Percentiles rank a stretch among this genome's conserved stretches.
Evolutionary conservation across 495 filamentous ascomycete species (phyloP).

Genomic region (Trichoderma reesei): DNA sequence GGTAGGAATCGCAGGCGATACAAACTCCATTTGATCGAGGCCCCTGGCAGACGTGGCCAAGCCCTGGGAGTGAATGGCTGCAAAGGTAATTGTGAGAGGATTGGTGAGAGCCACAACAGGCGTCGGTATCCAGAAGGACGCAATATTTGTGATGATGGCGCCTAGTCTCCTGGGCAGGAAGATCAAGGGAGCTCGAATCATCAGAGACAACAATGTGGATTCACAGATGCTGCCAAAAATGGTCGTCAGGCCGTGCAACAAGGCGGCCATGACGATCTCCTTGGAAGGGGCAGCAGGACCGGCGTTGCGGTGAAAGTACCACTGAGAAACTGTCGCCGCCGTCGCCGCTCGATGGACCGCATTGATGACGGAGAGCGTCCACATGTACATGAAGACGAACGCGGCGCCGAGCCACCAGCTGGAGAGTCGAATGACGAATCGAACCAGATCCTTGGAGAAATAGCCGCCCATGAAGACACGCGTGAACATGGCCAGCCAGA

Average conservation of each 20-base stretch:
- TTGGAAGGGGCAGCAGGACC: slow-evolving; percentile 64
- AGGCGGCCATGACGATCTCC: slow-evolving; percentile 71
- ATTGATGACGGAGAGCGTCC: slow-evolving; percentile 78
- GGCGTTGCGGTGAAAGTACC: slow-evolving; percentile 93
- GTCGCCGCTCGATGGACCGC: slow-evolving; percentile 86
- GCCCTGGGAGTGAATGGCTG: slow-evolving; percentile 84
- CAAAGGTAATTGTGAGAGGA: slow-evolving; percentile 83
- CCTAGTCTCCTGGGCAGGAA: slow-evolving; percentile 64
- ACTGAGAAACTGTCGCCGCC: slow-evolving; percentile 91
- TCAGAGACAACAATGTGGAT: slow-evolving; percentile 66
- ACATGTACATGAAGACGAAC: slow-evolving; percentile 89
- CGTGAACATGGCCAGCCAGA: slow-evolving; percentile 95
- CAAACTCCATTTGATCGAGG: slow-evolving; percentile 65
- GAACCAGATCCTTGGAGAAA: slow-evolving; percentile 45
- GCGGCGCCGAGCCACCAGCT: slow-evolving; percentile 87
- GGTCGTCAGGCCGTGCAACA: slow-evolving; percentile 68
- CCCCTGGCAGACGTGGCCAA: slow-evolving; percentile 65
- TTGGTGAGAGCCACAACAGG: slow-evolving; percentile 78
- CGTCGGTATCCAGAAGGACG: slow-evolving; percentile 72
- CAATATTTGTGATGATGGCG: slow-evolving; percentile 39
- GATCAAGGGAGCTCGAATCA: slow-evolving; percentile 77
- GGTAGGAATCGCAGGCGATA: slow-evolving; percentile 48
- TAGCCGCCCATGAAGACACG: slow-evolving; percentile 84
- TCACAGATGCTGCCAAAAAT: slow-evolving; percentile 91
- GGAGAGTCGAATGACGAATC: slow-evolving; percentile 70